Evolutionary conservation across 208 protist genomes (phyloP).

Genomic region (Acanthamoeba healyi): DNA sequence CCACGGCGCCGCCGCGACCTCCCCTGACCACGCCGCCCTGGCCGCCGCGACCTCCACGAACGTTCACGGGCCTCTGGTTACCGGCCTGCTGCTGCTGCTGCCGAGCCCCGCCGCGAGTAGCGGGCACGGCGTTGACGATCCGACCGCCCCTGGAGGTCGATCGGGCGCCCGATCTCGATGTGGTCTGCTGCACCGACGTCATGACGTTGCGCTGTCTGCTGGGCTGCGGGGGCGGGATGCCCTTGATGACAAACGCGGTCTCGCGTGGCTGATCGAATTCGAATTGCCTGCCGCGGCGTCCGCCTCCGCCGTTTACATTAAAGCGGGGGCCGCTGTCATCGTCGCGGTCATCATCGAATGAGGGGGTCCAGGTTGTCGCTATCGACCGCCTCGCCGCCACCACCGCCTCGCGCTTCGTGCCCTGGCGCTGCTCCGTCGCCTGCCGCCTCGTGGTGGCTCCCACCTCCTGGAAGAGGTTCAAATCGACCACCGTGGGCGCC

Average conservation of each 20-base stretch:
- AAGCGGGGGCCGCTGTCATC: not conserved
- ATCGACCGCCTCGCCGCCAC: not conserved
- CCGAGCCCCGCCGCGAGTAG: not conserved
- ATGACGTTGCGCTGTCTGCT: not conserved
- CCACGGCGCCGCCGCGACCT: not conserved
- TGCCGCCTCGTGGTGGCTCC: not conserved
- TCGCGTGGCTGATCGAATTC: not conserved
- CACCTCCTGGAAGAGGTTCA: not conserved
- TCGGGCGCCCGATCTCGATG: not conserved
- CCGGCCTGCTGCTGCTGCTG: not conserved
- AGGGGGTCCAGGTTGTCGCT: slow-evolving; percentile 2
- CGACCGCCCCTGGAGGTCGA: not conserved
- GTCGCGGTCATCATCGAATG: slow-evolving; percentile 20
- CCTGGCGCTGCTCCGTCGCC: not conserved
- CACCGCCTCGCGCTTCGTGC: not conserved
- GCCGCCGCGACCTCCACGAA: not conserved
- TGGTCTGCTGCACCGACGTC: not conserved
- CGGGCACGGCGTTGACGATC: not conserved
- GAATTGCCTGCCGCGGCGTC: not conserved
- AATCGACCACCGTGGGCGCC: not conserved
- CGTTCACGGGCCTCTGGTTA: not conserved
- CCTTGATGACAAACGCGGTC: slow-evolving; percentile 21
- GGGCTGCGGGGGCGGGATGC: not conserved
- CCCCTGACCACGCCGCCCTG: not conserved
- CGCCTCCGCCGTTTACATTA: not conserved